These are phyloP conservation scores for Pseudozyma flocculosa DNA, from an alignment of 1,284 basidiomycete species.

Conservation along the genomic window DNA sequence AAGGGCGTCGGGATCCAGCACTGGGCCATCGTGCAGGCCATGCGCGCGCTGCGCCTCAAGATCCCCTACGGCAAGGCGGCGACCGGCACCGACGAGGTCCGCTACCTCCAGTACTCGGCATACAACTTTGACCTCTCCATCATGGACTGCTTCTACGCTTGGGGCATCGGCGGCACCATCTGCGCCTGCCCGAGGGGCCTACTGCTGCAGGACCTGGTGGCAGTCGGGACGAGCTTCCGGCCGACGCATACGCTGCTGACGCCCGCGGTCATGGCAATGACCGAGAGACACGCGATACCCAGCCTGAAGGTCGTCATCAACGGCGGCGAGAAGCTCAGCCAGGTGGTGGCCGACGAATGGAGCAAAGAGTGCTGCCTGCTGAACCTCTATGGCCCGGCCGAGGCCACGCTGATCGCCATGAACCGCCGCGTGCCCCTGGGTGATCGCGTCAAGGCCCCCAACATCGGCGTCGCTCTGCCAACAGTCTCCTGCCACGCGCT, in stretches of 20 bases:
- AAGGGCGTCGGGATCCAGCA: conserved; percentile 58
- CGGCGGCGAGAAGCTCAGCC: conserved; percentile 59
- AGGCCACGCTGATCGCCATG: conserved; percentile 56
- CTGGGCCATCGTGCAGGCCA: conserved; percentile 53
- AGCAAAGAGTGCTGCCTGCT: conserved; percentile 53
- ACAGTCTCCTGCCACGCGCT: conserved; percentile 55
- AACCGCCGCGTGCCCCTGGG: conserved; percentile 46
- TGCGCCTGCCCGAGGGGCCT: conserved; percentile 48
- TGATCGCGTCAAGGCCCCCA: conserved; percentile 57
- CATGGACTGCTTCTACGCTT: conserved; percentile 57
- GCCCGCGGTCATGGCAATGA: conserved; percentile 59
- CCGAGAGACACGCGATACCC: conserved; percentile 46
- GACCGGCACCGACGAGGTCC: conserved; percentile 37
- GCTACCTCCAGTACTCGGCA: conserved; percentile 57
- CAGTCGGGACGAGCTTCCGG: conserved; percentile 42
- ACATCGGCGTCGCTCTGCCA: conserved; percentile 57
- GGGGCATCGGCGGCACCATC: conserved; percentile 53
- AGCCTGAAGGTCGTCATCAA: conserved; percentile 58
- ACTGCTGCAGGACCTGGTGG: conserved; percentile 45
- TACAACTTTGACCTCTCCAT: conserved; percentile 58
- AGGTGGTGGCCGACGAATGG: conserved; percentile 59
- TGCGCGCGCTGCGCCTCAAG: conserved; percentile 50
- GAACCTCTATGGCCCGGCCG: conserved; percentile 57
- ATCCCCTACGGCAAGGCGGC: conserved; percentile 46
- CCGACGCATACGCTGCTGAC: conserved; percentile 57